A percentile compares a stretch with the other conserved stretches of the same genome.
Evolutionary conservation across 768 basidiomycete species (phyloP).

Genomic region (Antrodiella citrinella): DNA sequence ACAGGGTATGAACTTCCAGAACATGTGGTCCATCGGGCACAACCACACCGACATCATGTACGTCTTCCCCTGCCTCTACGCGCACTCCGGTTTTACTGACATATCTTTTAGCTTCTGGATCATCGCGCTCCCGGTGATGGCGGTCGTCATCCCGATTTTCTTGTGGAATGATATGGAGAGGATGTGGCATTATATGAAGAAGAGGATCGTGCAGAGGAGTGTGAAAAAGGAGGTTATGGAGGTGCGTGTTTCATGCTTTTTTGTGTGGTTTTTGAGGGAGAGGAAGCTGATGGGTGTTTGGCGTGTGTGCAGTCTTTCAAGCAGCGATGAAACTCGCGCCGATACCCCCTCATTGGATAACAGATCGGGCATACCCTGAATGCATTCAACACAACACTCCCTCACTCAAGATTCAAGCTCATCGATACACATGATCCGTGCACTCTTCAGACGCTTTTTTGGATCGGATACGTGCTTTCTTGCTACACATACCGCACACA

Average conservation of each 20-base stretch:
- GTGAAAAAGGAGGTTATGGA: slow-evolving; percentile 19
- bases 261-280: background rate
- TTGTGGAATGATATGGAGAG: slow-evolving; percentile 41
- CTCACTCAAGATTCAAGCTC: too few species aligned
- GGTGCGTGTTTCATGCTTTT: background rate
- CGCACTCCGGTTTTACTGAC: background rate
- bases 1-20: slow-evolving; percentile 60
- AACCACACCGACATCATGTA: slow-evolving; percentile 19
- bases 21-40: slow-evolving; percentile 41
- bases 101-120: slow-evolving; percentile 48
- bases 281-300: background rate
- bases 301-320: too few species aligned
- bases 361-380: too few species aligned
- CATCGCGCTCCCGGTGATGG: slow-evolving; percentile 53
- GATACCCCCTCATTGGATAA: too few species aligned
- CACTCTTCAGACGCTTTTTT: too few species aligned
- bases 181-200: slow-evolving; percentile 38
- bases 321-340: too few species aligned
- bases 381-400: too few species aligned
- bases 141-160: slow-evolving; percentile 44
- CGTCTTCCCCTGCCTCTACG: slow-evolving; percentile 4
- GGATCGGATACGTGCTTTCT: too few species aligned
- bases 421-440: too few species aligned
- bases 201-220: slow-evolving; percentile 26
- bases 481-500: too few species aligned